Percentiles rank a stretch among this genome's conserved stretches.
These are phyloP conservation scores for Ilex aquifolium DNA, from an alignment of 257 asterid genomes.

Conservation along the genomic window DNA sequence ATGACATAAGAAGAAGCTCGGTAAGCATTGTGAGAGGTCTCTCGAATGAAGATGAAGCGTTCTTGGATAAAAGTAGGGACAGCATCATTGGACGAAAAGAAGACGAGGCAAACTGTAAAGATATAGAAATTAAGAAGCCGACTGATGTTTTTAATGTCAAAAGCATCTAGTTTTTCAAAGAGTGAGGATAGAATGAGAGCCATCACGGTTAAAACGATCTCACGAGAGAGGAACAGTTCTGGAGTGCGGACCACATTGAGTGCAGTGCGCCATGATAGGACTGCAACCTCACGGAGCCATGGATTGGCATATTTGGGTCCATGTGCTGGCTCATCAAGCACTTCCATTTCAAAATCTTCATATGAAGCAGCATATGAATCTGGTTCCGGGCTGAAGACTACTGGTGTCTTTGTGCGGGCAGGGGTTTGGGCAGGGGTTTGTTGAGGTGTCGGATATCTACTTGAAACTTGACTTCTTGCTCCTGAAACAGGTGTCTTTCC, in stretches of 20 bases:
- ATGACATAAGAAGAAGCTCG: conserved; percentile 75
- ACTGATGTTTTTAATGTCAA: conserved; percentile 47
- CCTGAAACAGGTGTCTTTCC: conserved; percentile 26
- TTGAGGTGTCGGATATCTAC: conserved; percentile 24
- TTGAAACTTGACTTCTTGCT: conserved; percentile 32
- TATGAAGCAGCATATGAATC: conserved; percentile 34
- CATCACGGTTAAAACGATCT: conserved; percentile 68
- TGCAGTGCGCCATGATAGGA: conserved; percentile 75
- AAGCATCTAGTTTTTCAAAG: conserved; percentile 35
- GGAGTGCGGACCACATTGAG: conserved; percentile 79
- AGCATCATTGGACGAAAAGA: conserved; percentile 84
- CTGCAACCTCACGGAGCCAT: conserved; percentile 70
- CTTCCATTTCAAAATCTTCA: conserved; percentile 43
- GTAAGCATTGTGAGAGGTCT: conserved; percentile 81
- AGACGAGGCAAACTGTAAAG: conserved; percentile 63
- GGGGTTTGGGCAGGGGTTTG: conserved; percentile 16
- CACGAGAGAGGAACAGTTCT: conserved; percentile 72
- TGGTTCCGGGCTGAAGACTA: conserved; percentile 32
- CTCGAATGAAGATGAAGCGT: conserved; percentile 79
- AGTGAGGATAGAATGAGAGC: conserved; percentile 66
- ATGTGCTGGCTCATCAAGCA: conserved; percentile 65
- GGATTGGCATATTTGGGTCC: conserved; percentile 67
- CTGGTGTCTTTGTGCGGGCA: conserved; percentile 21
- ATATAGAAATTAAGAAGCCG: conserved; percentile 77
- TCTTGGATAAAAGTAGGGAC: conserved; percentile 91